Evolutionary conservation across 331 rosid species (phyloP), one percentile per base, ranked within the genome.

Genomic region (Acacia pycnantha): DNA sequence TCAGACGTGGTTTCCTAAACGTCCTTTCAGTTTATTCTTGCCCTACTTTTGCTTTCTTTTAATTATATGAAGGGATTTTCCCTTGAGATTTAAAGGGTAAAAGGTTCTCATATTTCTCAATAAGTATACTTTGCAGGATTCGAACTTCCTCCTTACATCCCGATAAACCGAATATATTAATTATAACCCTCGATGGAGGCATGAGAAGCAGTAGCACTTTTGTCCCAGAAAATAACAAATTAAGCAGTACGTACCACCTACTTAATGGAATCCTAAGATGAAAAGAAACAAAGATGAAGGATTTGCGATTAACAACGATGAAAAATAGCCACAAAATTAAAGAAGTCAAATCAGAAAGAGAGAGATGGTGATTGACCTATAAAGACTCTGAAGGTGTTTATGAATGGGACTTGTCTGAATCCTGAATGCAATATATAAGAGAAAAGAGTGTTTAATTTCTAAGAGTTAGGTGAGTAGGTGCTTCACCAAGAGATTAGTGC

Each of bases 381-480:
- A 22, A 11, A 27, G 24, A 71, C 14, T 27, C 43, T 72, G 26
- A 13, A 56, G 61, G 6, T 72, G 67, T 46, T 72, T 26, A 7
- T 18, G 62, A 14, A 35, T 16, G 21, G 11, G 19, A 72, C 22
- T 10, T 22, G 14, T 58, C 31, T 58, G 31, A 22, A 24, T 70
- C n/a, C 31, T 2, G 48, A 11, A 11, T 61, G 15, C 35, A 61
- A 61, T 26, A 12, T 61, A 61, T 0, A 26, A 61, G 16, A 58
- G 65, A 58, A 26, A 61, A 26, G 3, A 11, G 67, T 16, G 67
- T 26, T 61, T 26, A 62, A 64, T 82, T 71, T 74, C 46, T 19
- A 75, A 6, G 41, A 58, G 84, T 83, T 86, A 67, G 83, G 89
- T 86, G 85, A 79, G 89, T 83, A 77, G 85, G 81, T 72, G 78